Evolutionary conservation across 2,329 filamentous ascomycete species (phyloP).

Genomic region (Chaetomiaceae sp.): DNA sequence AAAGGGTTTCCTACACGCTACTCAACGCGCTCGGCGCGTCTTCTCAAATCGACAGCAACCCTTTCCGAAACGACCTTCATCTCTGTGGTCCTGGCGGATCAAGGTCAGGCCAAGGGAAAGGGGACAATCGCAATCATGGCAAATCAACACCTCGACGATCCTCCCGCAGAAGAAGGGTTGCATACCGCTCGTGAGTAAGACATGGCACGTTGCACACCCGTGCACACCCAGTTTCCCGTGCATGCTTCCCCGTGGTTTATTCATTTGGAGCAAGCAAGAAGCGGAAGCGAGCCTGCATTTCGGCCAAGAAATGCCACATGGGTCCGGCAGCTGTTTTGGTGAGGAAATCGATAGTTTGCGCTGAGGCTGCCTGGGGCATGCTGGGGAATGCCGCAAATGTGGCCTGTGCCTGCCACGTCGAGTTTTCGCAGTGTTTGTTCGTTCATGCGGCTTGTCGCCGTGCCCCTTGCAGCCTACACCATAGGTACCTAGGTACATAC

Average conservation of each 20-base stretch:
- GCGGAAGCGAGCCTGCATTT: background rate
- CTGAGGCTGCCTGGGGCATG: background rate
- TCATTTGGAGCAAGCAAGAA: too few relatives aligned
- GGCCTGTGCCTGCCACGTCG: background rate
- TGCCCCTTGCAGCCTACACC: background rate
- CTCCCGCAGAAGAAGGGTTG: background rate
- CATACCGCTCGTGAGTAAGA: background rate
- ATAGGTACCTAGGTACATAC: too few relatives aligned
- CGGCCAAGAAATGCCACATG: background rate
- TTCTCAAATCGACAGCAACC: background rate
- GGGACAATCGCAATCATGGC: slow-evolving; percentile 7
- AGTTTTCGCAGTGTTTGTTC: too few relatives aligned
- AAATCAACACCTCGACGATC: slow-evolving; percentile 3
- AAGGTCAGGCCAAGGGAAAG: background rate
- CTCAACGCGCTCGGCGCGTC: background rate
- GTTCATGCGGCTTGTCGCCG: background rate
- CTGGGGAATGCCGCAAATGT: background rate
- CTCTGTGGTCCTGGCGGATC: background rate
- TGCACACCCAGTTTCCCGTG: too few relatives aligned
- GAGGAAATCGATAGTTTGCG: slow-evolving; percentile 5
- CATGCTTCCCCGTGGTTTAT: too few relatives aligned
- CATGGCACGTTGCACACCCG: background rate
- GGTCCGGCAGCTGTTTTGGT: background rate
- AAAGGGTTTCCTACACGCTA: too few relatives aligned
- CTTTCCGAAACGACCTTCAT: background rate